Percentiles rank a stretch among this genome's conserved stretches.
Evolutionary conservation across 169 alveolate genomes (phyloP).

Genomic region (Babesia divergens): DNA sequence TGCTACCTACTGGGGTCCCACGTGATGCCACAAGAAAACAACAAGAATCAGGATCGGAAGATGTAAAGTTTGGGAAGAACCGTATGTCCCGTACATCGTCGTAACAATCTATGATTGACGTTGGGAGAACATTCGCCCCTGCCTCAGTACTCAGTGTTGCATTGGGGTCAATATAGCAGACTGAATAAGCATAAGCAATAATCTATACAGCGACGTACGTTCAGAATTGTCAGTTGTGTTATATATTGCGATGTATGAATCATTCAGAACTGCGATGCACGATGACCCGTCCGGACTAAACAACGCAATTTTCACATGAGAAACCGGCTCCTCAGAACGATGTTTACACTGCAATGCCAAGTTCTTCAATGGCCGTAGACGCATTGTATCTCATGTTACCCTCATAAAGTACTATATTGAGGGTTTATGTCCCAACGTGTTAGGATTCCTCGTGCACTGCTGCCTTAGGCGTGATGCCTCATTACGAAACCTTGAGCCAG

Average conservation of each 20-base stretch:
- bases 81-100: constrained; percentile 54
- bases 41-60: constrained; percentile 45
- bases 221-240: background rate
- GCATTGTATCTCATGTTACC: too few relatives aligned
- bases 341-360: too few relatives aligned
- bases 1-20: constrained; percentile 48
- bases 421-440: too few relatives aligned
- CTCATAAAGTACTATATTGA: too few relatives aligned
- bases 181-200: background rate
- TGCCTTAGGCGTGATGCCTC: too few relatives aligned
- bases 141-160: background rate
- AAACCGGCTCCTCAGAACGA: too few relatives aligned
- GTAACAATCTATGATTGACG: background rate
- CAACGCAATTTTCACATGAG: background rate
- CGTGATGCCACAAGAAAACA: constrained; percentile 43
- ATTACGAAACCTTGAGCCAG: too few relatives aligned
- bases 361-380: too few relatives aligned
- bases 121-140: background rate
- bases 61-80: constrained; percentile 52
- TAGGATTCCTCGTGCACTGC: too few relatives aligned
- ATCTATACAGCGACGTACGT: background rate
- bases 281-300: constrained; percentile 27
- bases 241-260: constrained; percentile 1
- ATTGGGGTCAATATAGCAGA: background rate
- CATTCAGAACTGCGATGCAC: background rate